A percentile compares a stretch with the other conserved stretches of the same genome.
Conservation (phyloP, 1,284 basidiomycete species). For the Cryptococcus sp. region DNA sequence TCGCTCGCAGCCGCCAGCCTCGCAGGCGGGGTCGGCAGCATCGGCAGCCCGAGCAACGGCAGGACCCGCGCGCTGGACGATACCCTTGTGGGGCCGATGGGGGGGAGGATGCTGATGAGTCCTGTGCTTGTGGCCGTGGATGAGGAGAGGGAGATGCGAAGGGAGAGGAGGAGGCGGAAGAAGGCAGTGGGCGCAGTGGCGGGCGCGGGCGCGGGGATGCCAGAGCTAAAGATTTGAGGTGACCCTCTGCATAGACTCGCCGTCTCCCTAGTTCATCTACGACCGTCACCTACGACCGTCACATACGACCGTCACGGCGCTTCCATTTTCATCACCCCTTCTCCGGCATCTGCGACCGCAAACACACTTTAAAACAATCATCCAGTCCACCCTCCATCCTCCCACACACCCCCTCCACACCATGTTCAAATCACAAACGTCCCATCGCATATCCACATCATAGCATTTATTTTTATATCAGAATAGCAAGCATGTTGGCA, state of each 20-base stretch:
- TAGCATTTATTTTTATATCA: no score
- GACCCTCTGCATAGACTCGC: no score
- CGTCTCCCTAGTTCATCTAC: neutral
- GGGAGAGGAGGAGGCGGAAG: slow-evolving; percentile 2
- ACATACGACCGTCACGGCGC: neutral
- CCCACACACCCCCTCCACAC: no score
- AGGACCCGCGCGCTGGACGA: slow-evolving; percentile 8
- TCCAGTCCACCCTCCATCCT: neutral
- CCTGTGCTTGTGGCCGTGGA: slow-evolving; percentile 12
- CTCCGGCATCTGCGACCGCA: neutral
- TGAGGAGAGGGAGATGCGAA: neutral
- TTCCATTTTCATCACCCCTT: neutral
- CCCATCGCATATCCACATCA: no score
- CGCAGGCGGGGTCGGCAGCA: neutral
- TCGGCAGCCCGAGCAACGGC: neutral
- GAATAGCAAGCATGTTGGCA: no score
- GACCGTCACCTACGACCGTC: neutral
- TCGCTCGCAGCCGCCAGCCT: neutral
- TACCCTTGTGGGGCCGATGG: slow-evolving; percentile 19
- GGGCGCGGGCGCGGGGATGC: neutral
- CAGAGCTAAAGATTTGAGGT: slow-evolving; percentile 4
- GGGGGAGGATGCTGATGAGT: slow-evolving; percentile 15
- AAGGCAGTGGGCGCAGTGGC: slow-evolving; percentile 2
- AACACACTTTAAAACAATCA: neutral
- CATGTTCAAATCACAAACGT: no score